Evolutionary conservation across 805 yeast species (phyloP).

Genomic region (Teunomyces pallodes): DNA sequence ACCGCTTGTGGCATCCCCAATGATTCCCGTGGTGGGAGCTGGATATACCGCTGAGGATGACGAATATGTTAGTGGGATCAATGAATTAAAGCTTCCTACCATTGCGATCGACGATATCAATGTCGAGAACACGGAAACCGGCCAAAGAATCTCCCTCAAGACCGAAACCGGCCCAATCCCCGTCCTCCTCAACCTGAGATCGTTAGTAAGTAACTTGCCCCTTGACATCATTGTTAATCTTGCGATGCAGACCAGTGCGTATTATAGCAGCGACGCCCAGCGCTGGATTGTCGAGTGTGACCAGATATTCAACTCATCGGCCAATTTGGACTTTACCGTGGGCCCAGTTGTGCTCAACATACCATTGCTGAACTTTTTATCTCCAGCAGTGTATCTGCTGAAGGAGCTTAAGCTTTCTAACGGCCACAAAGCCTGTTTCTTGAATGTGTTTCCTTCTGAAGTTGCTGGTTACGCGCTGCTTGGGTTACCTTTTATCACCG

Average conservation of each 20-base stretch:
- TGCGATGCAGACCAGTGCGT: slow-evolving; percentile 70
- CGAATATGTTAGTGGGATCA: slow-evolving; percentile 2
- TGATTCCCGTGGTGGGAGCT: slow-evolving; percentile 26
- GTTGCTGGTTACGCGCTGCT: slow-evolving; percentile 49
- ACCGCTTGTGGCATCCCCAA: slow-evolving; percentile 47
- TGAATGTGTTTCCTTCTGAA: slow-evolving; percentile 49
- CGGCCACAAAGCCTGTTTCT: slow-evolving; percentile 57
- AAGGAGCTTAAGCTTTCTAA: slow-evolving; percentile 44
- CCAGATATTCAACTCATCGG: slow-evolving; percentile 42
- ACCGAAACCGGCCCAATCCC: slow-evolving; percentile 41
- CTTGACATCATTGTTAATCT: slow-evolving; percentile 53
- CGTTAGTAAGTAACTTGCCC: slow-evolving; percentile 51
- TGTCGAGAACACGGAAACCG: slow-evolving; percentile 32
- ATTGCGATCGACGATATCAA: slow-evolving; percentile 23
- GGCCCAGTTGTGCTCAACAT: slow-evolving; percentile 50
- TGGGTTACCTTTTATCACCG: slow-evolving; percentile 57
- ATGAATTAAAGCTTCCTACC: slow-evolving; percentile 26
- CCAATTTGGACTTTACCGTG: slow-evolving; percentile 51
- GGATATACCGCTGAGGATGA: slow-evolving; percentile 20
- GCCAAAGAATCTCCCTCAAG: slow-evolving; percentile 33
- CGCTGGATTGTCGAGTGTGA: slow-evolving; percentile 67
- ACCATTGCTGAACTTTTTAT: slow-evolving; percentile 49
- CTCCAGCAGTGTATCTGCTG: slow-evolving; percentile 34
- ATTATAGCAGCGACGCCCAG: slow-evolving; percentile 44
- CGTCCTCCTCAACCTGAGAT: slow-evolving; percentile 58